Conservation (phyloP, 2,329 filamentous ascomycete genomes). For the Pezicula rhizophila region DNA sequence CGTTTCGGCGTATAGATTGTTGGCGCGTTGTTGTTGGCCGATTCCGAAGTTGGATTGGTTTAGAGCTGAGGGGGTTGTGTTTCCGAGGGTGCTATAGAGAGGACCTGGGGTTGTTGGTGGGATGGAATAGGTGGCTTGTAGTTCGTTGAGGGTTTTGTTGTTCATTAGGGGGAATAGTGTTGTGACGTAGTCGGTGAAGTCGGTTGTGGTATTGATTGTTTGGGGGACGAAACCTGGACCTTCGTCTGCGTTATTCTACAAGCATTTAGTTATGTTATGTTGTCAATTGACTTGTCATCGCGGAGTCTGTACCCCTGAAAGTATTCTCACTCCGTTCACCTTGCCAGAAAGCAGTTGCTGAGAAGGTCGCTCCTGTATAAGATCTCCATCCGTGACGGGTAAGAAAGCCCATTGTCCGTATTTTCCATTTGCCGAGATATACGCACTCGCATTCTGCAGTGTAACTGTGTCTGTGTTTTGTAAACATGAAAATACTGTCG, state of each 20-base stretch:
- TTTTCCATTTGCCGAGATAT: slow-evolving; percentile 12
- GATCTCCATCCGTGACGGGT: slow-evolving; percentile 31
- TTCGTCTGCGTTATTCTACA: slow-evolving; percentile 46
- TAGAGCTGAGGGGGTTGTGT: slow-evolving; percentile 32
- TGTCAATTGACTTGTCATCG: slow-evolving; percentile 24
- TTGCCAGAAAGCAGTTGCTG: slow-evolving; percentile 23
- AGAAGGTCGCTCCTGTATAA: slow-evolving; percentile 23
- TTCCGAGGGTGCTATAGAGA: slow-evolving; percentile 28
- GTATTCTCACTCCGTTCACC: slow-evolving; percentile 25
- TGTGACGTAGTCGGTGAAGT: slow-evolving; percentile 34
- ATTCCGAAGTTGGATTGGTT: slow-evolving; percentile 36
- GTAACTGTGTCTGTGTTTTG: slow-evolving; percentile 20
- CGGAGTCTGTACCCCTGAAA: slow-evolving; percentile 8
- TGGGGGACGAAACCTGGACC: slow-evolving; percentile 38
- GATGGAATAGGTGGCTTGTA: slow-evolving; percentile 19
- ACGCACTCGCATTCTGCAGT: slow-evolving; percentile 23
- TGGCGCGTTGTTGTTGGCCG: slow-evolving; percentile 44
- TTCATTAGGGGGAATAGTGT: slow-evolving; percentile 35
- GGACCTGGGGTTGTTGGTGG: slow-evolving; percentile 13
- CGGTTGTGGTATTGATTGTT: slow-evolving; percentile 34
- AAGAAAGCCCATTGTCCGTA: slow-evolving; percentile 28
- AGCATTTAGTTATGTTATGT: neutral
- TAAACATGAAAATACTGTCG: slow-evolving; percentile 23
- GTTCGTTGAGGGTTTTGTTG: slow-evolving; percentile 28
- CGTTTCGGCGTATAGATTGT: slow-evolving; percentile 44